These are phyloP conservation scores for Alternaria ethzedia DNA, from an alignment of 2,329 filamentous ascomycete species.

Conservation along the genomic window DNA sequence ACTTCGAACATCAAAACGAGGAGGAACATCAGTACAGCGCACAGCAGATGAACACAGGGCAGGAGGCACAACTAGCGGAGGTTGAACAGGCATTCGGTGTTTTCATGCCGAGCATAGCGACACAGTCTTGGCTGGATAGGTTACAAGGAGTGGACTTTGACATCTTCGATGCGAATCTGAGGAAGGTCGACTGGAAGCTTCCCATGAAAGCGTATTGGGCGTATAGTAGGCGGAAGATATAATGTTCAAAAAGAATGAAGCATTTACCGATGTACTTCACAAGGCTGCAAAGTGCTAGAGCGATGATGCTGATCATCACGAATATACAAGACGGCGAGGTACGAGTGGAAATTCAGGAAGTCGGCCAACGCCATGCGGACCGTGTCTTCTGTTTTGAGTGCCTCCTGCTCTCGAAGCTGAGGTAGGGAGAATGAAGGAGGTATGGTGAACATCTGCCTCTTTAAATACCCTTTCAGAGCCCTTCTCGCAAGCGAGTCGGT, in stretches of 20 bases:
- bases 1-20: slow-evolving; percentile 86
- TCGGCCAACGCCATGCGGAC: background rate
- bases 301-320: background rate
- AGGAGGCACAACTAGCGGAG: slow-evolving; percentile 55
- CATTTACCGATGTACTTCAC: background rate
- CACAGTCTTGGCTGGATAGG: slow-evolving; percentile 76
- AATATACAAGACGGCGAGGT: background rate
- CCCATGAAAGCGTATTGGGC: slow-evolving; percentile 78
- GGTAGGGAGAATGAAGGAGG: too few relatives aligned
- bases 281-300: background rate
- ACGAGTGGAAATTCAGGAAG: accelerated
- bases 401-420: too few relatives aligned
- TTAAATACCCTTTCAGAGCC: too few relatives aligned
- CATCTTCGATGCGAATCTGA: slow-evolving; percentile 69
- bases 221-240: slow-evolving; percentile 60
- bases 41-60: slow-evolving; percentile 43
- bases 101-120: slow-evolving; percentile 79
- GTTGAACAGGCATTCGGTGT: slow-evolving; percentile 76
- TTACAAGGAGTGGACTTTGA: slow-evolving; percentile 87
- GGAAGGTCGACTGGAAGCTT: slow-evolving; percentile 78
- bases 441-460: too few relatives aligned
- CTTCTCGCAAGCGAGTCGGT: too few relatives aligned
- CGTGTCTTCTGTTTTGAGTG: too few relatives aligned
- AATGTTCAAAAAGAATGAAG: background rate
- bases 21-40: slow-evolving; percentile 65